Percentiles rank a stretch among this genome's conserved stretches.
phyloP scores from a whole-genome alignment of 2,329 filamentous ascomycete species.

The Pyrenophora teres region DNA sequence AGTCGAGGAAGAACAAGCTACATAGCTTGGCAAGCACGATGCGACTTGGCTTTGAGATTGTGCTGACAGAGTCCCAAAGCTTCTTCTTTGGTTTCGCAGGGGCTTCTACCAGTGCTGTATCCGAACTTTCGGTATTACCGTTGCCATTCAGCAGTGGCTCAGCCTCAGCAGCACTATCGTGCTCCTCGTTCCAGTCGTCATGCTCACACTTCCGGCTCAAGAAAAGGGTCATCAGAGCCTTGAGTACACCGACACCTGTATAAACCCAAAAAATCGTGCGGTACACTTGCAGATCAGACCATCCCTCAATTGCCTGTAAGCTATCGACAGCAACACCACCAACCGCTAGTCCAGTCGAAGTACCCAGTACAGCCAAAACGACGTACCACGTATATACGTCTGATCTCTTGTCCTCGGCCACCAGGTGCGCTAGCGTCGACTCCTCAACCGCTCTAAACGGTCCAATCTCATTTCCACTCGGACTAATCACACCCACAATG shows the following conservation, averaged over 20 bases:
- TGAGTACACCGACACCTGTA: constrained; percentile 48
- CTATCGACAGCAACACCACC: constrained; percentile 47
- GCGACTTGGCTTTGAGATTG: constrained; percentile 62
- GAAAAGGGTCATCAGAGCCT: constrained; percentile 46
- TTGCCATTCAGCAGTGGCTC: constrained; percentile 32
- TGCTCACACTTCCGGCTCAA: constrained; percentile 49
- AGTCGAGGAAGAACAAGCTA: constrained; percentile 70
- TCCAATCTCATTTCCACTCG: constrained; percentile 49
- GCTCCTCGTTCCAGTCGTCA: constrained; percentile 8
- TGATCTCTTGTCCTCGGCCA: constrained; percentile 32
- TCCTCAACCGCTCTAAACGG: constrained; percentile 50
- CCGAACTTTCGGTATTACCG: background rate
- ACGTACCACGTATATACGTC: constrained; percentile 51
- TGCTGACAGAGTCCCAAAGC: constrained; percentile 50
- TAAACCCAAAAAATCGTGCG: constrained; percentile 52
- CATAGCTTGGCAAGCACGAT: constrained; percentile 65
- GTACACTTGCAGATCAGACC: constrained; percentile 47
- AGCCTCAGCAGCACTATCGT: constrained; percentile 11
- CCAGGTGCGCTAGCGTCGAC: constrained; percentile 45
- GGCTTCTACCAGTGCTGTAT: constrained; percentile 21
- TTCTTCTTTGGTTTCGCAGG: constrained; percentile 17
- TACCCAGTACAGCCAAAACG: constrained; percentile 45
- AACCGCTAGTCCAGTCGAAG: constrained; percentile 38
- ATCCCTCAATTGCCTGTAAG: constrained; percentile 38
- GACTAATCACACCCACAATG: constrained; percentile 47